Evolutionary conservation across 2,329 filamentous ascomycete genomes (phyloP), one percentile per base, ranked within the genome.

Genomic region (Aspergillus pseudonomiae): DNA sequence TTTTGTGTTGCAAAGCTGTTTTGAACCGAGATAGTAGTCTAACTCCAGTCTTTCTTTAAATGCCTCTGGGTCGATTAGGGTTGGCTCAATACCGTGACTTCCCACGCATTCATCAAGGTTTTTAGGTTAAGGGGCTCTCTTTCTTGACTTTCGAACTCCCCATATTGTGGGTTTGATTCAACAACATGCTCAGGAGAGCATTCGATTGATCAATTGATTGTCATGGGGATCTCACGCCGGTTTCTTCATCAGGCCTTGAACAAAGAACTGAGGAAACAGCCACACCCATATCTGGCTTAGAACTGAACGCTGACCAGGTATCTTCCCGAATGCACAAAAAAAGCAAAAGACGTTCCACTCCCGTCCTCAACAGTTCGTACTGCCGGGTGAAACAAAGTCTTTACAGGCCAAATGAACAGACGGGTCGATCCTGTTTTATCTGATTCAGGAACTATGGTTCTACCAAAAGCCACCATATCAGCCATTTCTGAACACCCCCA

Each of bases 1-100:
- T 70, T 70, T 67, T 65, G 64, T 61, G 59, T 74, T 46, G 64
- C 63, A 52, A 32, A 32, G 6, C 2, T 19, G 6, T 32, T 52
- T 32, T n/a, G 4, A 11, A 52, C 3, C 34, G 16, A 32, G 30
- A 4, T 28, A 10, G 26, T 32, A 14, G 2, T 64, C 66, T 63
- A 28, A 28, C 26, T 61, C 56, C 65, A 19, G 21, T 34, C 53
- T n/a, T 61, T 16, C 53, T 36, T 24, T n/a, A 6, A 28, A 32
- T n/a, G 21, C 34, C 21, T 24, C 32, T 54, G 2, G 30, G 32
- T 24, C 10, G 12, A 24, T 39, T 55, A 55, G 52, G 52, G 52
- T 26, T 55, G 52, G 32, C 11, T 55, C 32, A 32, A 55, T 16
- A 41, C 34, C 52, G 52, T 55, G 52, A 55, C 52, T 39, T 55